phyloP scores from a whole-genome alignment of 192 early-diverging fungal species.

The Backusella psychrophila region DNA sequence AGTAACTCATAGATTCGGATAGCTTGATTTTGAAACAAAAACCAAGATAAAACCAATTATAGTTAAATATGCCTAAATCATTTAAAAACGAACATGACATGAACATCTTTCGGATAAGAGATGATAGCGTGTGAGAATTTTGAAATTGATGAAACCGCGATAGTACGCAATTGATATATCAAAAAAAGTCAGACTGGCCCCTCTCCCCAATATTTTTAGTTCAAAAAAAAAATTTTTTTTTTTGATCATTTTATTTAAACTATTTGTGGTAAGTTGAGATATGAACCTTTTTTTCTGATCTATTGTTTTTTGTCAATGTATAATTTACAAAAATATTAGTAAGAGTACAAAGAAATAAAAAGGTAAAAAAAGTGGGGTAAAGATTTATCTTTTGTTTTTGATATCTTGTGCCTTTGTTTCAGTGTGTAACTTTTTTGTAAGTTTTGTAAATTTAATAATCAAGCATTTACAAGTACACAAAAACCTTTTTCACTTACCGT shows the following conservation, averaged over 20 bases:
- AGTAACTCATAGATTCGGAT: background rate
- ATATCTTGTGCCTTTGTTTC: background rate
- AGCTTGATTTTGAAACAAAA: background rate
- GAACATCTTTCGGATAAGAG: background rate
- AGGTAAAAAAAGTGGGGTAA: slow-evolving; percentile 6
- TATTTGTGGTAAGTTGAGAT: background rate
- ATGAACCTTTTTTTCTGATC: background rate
- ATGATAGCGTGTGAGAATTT: slow-evolving; percentile 5
- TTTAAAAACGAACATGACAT: background rate
- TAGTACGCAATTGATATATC: background rate
- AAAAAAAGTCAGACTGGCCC: background rate
- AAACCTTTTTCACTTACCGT: background rate
- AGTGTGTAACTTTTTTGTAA: background rate
- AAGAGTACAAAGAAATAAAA: background rate
- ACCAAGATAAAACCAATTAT: background rate
- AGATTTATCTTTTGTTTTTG: background rate
- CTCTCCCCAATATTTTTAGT: background rate
- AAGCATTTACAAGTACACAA: background rate
- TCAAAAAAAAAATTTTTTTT: background rate
- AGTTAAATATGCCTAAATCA: background rate
- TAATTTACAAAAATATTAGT: background rate
- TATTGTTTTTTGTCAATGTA: background rate
- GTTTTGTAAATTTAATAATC: background rate
- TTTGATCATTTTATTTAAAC: background rate
- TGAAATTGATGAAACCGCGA: background rate